Evolutionary conservation across 2,329 filamentous ascomycete species (phyloP), one percentile per base, ranked within the genome.

Genomic region (Beauveria sp.): DNA sequence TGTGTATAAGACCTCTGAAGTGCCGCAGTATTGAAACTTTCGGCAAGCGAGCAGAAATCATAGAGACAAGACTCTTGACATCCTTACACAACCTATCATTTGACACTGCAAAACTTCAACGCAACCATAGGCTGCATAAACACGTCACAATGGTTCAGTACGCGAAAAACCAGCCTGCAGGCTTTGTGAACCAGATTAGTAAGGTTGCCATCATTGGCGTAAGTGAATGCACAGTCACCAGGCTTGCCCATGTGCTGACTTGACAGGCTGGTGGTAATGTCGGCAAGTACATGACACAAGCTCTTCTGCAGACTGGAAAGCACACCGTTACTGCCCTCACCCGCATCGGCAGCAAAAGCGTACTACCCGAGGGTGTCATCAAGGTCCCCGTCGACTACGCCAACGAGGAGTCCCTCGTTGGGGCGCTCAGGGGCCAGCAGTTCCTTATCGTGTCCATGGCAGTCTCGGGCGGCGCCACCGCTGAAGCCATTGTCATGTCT

Each of bases 251-350:
- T 38, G 20, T 22, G 26, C 49, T 60, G 26, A 56, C 30, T 50
- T 2, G n/a, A 4, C 20, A 71, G 78, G 77, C 73, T 12, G 70
- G 70, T 18, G 79, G 79, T 38, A 72, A 68, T n/a, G 66, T 80
- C 45, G 79, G 79, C 45, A 69, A 67, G 5, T 65, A 73, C 64
- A 74, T 82, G 50, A 67, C 74, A 0, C 65, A 70, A 2, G 74
- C 70, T 5, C 76, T 86, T 0, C 71, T 84, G 1, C 67, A 76
- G 28, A 77, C 75, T 0, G 79, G 79, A 42, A 81, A 78, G 66
- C 82, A 85, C 65, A 74, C 69, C 5, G 69, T 85, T 26, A 85
- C 80, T 0, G 83, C 81, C 20, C 70, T 84, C 43, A 79, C 80
- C 2, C 82, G 82, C 47, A 67, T 70, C 42, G 72, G 70, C 62